Evolutionary conservation across 805 yeast genomes (phyloP).

Genomic region (Pichia heedii): DNA sequence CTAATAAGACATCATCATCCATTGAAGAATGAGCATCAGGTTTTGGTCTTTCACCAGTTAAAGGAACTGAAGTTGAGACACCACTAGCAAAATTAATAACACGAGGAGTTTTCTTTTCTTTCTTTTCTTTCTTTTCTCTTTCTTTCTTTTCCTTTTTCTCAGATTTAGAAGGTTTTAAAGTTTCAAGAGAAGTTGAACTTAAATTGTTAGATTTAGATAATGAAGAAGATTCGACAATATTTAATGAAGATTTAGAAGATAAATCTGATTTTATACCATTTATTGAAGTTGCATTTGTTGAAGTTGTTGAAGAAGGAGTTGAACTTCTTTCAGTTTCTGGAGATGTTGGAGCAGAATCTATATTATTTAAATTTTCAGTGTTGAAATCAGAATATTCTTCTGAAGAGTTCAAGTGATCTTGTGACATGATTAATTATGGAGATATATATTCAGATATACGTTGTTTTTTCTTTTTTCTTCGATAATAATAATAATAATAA

Average conservation of each 20-base stretch:
- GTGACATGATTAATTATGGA: slow-evolving; percentile 3
- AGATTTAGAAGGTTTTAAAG: slow-evolving; percentile 5
- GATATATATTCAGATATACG: no score
- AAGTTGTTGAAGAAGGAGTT: slow-evolving; percentile 33
- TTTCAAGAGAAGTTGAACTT: slow-evolving; percentile 6
- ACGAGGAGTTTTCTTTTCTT: slow-evolving; percentile 26
- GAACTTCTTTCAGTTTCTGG: slow-evolving; percentile 28
- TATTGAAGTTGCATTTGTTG: slow-evolving; percentile 25
- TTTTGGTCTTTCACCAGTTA: slow-evolving; percentile 64
- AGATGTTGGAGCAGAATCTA: slow-evolving; percentile 20
- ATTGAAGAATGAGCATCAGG: slow-evolving; percentile 58
- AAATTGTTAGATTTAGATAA: background rate
- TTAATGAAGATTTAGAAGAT: slow-evolving; percentile 2
- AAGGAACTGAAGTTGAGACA: slow-evolving; percentile 71
- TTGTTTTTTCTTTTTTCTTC: background rate
- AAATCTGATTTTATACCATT: background rate
- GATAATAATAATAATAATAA: no score
- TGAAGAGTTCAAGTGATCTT: slow-evolving; percentile 9
- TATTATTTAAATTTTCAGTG: slow-evolving; percentile 6
- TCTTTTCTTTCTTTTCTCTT: slow-evolving; percentile 21
- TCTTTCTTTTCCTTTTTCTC: slow-evolving; percentile 18
- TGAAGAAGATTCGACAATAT: slow-evolving; percentile 2
- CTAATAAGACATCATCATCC: slow-evolving; percentile 68
- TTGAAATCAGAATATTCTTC: slow-evolving; percentile 15
- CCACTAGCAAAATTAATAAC: slow-evolving; percentile 54